A percentile compares a stretch with the other conserved stretches of the same genome.
Conservation (phyloP, 2,329 filamentous ascomycete genomes). For the Tolypocladium album region DNA sequence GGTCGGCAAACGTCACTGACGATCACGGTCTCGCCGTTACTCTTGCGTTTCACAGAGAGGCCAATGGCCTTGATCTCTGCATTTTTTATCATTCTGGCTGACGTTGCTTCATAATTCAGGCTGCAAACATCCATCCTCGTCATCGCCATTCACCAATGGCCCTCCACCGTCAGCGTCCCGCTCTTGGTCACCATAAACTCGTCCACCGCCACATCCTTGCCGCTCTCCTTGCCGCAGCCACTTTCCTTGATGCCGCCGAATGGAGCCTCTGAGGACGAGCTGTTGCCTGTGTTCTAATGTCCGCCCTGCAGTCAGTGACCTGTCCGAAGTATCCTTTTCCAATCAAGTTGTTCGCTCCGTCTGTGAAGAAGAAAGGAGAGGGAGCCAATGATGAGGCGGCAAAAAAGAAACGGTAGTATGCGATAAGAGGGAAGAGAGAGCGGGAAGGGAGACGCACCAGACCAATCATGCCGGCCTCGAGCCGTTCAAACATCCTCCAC, state of each 20-base stretch:
- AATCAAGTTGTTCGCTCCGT: neutral
- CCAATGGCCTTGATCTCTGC: neutral
- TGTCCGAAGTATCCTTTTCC: neutral
- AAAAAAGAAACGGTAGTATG: neutral
- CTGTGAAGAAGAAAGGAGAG: neutral
- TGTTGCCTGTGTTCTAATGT: conserved; percentile 26
- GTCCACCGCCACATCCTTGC: conserved; percentile 34
- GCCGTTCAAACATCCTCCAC: conserved; percentile 31
- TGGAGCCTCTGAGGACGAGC: conserved; percentile 30
- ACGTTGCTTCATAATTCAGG: neutral
- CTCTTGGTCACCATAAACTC: conserved; percentile 36
- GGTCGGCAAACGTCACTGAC: neutral
- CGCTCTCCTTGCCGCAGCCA: conserved; percentile 34
- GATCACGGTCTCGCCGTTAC: neutral
- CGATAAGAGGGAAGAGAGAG: neutral
- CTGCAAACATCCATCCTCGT: neutral
- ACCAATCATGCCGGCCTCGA: conserved; percentile 34
- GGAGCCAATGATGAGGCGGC: neutral
- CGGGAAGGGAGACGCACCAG: conserved; percentile 15
- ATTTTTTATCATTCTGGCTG: neutral
- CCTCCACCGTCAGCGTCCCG: conserved; percentile 29
- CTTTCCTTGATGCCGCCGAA: conserved; percentile 39
- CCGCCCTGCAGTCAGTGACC: neutral
- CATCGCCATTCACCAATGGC: conserved; percentile 11
- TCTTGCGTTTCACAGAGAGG: neutral